Evolutionary conservation across 768 basidiomycete genomes (phyloP).

Genomic region (Tulasnella sp.): DNA sequence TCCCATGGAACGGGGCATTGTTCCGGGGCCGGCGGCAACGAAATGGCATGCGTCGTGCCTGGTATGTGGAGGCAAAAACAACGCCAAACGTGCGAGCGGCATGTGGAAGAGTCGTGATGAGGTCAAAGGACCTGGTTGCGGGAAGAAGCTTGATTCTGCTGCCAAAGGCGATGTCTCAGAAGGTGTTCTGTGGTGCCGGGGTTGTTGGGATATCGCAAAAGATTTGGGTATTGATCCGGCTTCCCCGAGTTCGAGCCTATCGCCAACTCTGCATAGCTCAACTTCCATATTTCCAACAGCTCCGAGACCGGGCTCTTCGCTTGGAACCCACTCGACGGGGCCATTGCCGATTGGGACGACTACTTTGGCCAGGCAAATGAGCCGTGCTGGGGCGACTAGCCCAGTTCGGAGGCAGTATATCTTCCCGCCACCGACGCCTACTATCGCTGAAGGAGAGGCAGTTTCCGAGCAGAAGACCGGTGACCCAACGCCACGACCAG

Average conservation of each 20-base stretch:
- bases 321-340: background rate
- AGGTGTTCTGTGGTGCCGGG: conserved; percentile 70
- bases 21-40: conserved; percentile 71
- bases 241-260: background rate
- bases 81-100: background rate
- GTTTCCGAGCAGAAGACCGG: background rate
- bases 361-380: conserved; percentile 5
- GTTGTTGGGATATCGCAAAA: conserved; percentile 33
- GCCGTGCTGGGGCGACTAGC: conserved; percentile 8
- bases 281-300: conserved; percentile 7
- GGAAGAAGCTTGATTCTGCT: conserved; percentile 71
- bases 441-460: conserved; percentile 40
- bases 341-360: background rate
- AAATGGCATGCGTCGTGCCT: conserved; percentile 71
- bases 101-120: conserved; percentile 25
- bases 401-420: conserved; percentile 3
- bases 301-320: conserved; percentile 3
- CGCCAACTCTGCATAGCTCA: background rate
- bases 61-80: conserved; percentile 51
- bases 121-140: conserved; percentile 55
- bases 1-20: conserved; percentile 74
- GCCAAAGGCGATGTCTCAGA: conserved; percentile 55
- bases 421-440: background rate
- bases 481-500: background rate
- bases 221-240: background rate